phyloP scores from a whole-genome alignment of 2,329 filamentous ascomycete species.

The Phyllosticta ampelicida region DNA sequence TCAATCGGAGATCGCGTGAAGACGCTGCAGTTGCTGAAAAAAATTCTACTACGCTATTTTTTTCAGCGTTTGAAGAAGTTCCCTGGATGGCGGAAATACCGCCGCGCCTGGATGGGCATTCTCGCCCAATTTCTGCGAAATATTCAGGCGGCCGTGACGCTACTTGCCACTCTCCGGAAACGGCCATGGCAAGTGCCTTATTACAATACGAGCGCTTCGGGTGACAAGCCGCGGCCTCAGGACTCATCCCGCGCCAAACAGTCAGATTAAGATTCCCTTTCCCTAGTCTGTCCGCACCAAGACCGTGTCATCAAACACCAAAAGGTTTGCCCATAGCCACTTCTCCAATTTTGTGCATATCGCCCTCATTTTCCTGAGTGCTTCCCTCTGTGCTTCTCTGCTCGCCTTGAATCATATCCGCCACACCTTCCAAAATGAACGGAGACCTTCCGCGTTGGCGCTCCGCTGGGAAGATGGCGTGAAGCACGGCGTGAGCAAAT shows the following conservation, averaged over 20 bases:
- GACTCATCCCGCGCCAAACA: background rate
- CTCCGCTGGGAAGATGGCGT: background rate
- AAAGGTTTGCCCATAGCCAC: background rate
- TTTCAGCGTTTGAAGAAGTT: too few species aligned
- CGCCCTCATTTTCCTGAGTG: background rate
- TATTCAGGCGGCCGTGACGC: too few species aligned
- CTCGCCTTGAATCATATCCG: slow-evolving; percentile 2
- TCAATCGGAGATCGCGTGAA: too few species aligned
- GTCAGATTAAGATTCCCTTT: too few species aligned
- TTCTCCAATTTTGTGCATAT: background rate
- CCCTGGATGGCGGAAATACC: too few species aligned
- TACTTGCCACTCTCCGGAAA: too few species aligned
- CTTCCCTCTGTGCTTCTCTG: background rate
- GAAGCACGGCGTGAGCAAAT: background rate
- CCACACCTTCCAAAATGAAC: slow-evolving; percentile 1
- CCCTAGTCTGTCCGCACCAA: background rate
- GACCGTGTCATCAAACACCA: background rate
- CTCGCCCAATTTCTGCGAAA: too few species aligned
- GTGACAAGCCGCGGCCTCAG: background rate
- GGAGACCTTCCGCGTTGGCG: background rate
- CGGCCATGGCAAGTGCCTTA: background rate
- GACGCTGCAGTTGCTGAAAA: too few species aligned
- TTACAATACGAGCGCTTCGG: background rate
- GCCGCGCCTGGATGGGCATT: too few species aligned
- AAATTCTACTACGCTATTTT: too few species aligned